Percentiles rank a stretch among this genome's conserved stretches.
Evolutionary conservation across 768 basidiomycete species (phyloP).

Genomic region (Boletus tomentosulus): DNA sequence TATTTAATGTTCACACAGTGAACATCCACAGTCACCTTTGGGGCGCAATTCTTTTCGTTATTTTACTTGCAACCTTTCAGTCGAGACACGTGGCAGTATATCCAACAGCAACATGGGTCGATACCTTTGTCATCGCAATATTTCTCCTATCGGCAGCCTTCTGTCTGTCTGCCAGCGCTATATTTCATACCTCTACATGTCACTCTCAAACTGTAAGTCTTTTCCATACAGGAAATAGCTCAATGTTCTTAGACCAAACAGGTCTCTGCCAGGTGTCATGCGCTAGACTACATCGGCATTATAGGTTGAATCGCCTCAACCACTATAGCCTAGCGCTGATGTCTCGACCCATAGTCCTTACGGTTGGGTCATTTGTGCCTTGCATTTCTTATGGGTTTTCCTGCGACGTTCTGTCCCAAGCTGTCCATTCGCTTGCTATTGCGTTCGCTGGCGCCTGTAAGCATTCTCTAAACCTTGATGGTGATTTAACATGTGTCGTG

Average conservation of each 20-base stretch:
- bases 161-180: slow-evolving; percentile 67
- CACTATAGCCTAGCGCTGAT: slow-evolving; percentile 5
- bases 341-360: slow-evolving; percentile 42
- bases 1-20: slow-evolving; percentile 41
- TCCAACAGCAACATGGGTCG: slow-evolving; percentile 54
- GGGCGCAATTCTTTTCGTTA: slow-evolving; percentile 59
- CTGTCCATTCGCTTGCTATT: slow-evolving; percentile 53
- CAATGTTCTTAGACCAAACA: slow-evolving; percentile 24
- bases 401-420: slow-evolving; percentile 52
- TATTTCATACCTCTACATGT: slow-evolving; percentile 68
- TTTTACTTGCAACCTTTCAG: slow-evolving; percentile 52
- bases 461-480: slow-evolving; percentile 20
- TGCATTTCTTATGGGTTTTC: slow-evolving; percentile 76
- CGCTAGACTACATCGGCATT: slow-evolving; percentile 79
- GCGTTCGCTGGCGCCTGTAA: slow-evolving; percentile 54
- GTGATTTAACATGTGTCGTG: slow-evolving; percentile 1
- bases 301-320: slow-evolving; percentile 39
- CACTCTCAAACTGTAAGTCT: slow-evolving; percentile 64
- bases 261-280: slow-evolving; percentile 59
- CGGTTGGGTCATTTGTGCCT: slow-evolving; percentile 75
- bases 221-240: not conserved
- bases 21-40: slow-evolving; percentile 84
- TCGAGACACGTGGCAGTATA: slow-evolving; percentile 48
- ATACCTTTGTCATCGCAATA: slow-evolving; percentile 53
- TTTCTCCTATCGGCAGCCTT: slow-evolving; percentile 71